These are phyloP conservation scores for Sabuloglossum arenarium DNA, from an alignment of 495 filamentous ascomycete species.

Conservation along the genomic window DNA sequence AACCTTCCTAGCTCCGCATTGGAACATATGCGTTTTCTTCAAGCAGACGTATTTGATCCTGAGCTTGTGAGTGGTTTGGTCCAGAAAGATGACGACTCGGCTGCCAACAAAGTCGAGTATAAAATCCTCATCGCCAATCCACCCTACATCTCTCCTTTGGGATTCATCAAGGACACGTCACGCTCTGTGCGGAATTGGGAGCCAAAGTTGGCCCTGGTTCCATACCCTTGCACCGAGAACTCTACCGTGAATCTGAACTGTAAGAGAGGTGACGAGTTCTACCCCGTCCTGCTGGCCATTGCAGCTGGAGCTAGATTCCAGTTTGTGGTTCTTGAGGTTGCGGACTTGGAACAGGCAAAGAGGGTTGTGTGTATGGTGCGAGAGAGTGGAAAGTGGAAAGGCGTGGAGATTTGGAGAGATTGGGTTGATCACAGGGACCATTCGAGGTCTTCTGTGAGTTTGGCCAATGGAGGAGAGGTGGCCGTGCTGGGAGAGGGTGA, in stretches of 20 bases:
- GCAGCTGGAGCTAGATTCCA: conserved; percentile 17
- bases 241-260: background rate
- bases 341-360: conserved; percentile 24
- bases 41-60: conserved; percentile 31
- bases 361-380: conserved; percentile 9
- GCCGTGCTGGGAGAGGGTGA: background rate
- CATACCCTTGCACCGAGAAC: conserved; percentile 13
- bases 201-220: conserved; percentile 60
- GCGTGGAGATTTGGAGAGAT: conserved; percentile 34
- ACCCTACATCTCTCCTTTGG: conserved; percentile 55
- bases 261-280: conserved; percentile 35
- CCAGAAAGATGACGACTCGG: background rate
- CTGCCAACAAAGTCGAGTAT: conserved; percentile 11
- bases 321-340: conserved; percentile 36
- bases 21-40: conserved; percentile 26
- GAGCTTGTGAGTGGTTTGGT: background rate
- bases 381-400: conserved; percentile 12
- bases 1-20: conserved; percentile 14
- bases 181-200: conserved; percentile 65
- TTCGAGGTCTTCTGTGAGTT: background rate
- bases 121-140: conserved; percentile 80
- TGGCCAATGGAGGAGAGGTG: background rate
- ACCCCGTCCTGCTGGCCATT: conserved; percentile 26
- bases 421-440: conserved; percentile 13
- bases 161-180: conserved; percentile 30